These are phyloP conservation scores for Phialophora expanda DNA, from an alignment of 2,329 filamentous ascomycete genomes.

Conservation along the genomic window DNA sequence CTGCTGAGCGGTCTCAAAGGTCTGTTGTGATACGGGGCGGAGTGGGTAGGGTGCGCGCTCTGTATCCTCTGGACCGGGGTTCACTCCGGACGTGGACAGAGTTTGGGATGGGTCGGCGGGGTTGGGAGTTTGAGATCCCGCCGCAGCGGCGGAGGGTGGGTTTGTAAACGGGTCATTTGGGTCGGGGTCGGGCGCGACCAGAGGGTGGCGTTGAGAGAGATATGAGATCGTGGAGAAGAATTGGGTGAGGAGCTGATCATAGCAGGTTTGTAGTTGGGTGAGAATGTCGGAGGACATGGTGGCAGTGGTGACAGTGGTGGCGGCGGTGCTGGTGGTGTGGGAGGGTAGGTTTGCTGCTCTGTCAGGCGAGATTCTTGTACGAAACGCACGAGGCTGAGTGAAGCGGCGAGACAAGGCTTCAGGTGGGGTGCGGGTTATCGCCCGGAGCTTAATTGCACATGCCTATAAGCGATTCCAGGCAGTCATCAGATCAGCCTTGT, in stretches of 20 bases:
- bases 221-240: constrained; percentile 59
- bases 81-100: constrained; percentile 12
- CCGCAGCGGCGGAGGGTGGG: constrained; percentile 40
- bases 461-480: not conserved
- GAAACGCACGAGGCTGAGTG: not conserved
- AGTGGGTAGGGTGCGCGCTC: constrained; percentile 45
- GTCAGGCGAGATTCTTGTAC: not conserved
- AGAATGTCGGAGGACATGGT: constrained; percentile 50
- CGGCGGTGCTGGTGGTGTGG: not conserved
- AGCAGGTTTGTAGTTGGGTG: constrained; percentile 57
- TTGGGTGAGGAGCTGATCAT: constrained; percentile 59
- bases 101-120: constrained; percentile 36
- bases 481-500: constrained; percentile 22
- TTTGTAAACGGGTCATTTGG: constrained; percentile 43
- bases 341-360: not conserved
- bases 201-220: constrained; percentile 54
- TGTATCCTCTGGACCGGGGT: constrained; percentile 35
- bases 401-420: constrained; percentile 2
- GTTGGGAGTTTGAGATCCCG: constrained; percentile 39
- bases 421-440: constrained; percentile 1
- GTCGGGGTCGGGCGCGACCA: constrained; percentile 46
- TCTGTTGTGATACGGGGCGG: constrained; percentile 49
- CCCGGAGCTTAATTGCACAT: constrained; percentile 9
- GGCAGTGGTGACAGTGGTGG: not conserved
- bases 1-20: constrained; percentile 52